phyloP scores from a whole-genome alignment of 192 early-diverging fungal species.

The Radiomyces spectabilis region DNA sequence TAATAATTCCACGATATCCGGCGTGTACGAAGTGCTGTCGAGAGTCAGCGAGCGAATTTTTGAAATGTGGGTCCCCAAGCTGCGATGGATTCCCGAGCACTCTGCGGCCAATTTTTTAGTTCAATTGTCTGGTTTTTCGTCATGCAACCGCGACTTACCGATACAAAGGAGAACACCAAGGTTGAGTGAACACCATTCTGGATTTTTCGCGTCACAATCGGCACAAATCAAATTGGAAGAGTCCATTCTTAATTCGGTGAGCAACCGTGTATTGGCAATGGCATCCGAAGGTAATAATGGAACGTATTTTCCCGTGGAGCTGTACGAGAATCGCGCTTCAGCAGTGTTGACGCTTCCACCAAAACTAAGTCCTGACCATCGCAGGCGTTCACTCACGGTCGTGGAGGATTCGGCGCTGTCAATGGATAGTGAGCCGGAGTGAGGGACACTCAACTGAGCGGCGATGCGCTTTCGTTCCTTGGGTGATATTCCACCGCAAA shows the following conservation, averaged over 20 bases:
- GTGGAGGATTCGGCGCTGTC: not conserved
- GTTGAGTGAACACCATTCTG: constrained; percentile 71
- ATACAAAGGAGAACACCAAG: constrained; percentile 64
- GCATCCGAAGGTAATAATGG: not conserved
- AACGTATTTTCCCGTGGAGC: not conserved
- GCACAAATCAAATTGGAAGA: constrained; percentile 51
- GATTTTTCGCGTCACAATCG: constrained; percentile 57
- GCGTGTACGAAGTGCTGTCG: constrained; percentile 58
- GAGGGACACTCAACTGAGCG: too few species aligned
- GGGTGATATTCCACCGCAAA: too few species aligned
- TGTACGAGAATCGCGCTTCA: not conserved
- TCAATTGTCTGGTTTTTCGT: not conserved
- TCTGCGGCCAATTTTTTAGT: constrained; percentile 30
- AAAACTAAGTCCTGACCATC: constrained; percentile 12
- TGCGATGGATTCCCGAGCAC: constrained; percentile 67
- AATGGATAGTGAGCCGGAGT: constrained; percentile 2
- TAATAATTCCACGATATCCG: constrained; percentile 53
- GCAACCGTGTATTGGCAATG: not conserved
- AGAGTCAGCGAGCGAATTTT: constrained; percentile 66
- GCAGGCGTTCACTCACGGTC: constrained; percentile 2
- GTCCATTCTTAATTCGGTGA: too few species aligned
- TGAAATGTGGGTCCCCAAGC: constrained; percentile 67
- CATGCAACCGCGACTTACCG: constrained; percentile 28
- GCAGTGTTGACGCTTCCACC: not conserved
- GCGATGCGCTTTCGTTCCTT: too few species aligned